phyloP scores from a whole-genome alignment of 495 filamentous ascomycete genomes.

The Aspergillus avenaceus region DNA sequence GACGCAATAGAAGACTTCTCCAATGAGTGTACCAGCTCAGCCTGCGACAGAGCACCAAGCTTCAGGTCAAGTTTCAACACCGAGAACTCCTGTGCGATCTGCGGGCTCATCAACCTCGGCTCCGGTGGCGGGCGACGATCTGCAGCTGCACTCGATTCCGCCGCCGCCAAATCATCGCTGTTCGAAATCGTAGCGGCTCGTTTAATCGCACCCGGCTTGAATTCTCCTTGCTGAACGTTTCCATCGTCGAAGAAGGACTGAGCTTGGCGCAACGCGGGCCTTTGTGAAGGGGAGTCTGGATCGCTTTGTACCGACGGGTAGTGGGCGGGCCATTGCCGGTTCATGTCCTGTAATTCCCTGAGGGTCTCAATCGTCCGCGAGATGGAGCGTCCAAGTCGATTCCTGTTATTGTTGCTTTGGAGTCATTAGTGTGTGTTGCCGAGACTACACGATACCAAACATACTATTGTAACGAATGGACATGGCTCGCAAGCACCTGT shows the following conservation, averaged over 20 bases:
- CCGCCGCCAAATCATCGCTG: conserved; percentile 53
- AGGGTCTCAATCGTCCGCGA: conserved; percentile 76
- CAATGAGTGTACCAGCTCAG: conserved; percentile 92
- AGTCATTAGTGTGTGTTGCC: conserved; percentile 18
- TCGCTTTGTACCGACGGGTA: conserved; percentile 81
- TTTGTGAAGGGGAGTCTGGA: conserved; percentile 39
- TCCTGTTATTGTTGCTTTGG: conserved; percentile 85
- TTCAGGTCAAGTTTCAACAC: conserved; percentile 93
- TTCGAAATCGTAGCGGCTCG: conserved; percentile 70
- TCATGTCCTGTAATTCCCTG: conserved; percentile 79
- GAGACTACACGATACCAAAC: conserved; percentile 19
- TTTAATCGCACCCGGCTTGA: conserved; percentile 50
- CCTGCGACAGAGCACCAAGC: conserved; percentile 76
- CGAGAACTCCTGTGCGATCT: conserved; percentile 94
- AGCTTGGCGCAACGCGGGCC: conserved; percentile 49
- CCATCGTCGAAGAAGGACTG: conserved; percentile 37
- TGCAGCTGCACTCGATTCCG: conserved; percentile 69
- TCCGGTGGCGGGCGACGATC: conserved; percentile 54
- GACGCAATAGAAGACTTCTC: conserved; percentile 88
- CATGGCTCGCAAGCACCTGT: conserved; percentile 61
- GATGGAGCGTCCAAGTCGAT: conserved; percentile 78
- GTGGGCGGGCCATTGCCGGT: conserved; percentile 86
- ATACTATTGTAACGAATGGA: conserved; percentile 67
- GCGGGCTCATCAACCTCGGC: conserved; percentile 78
- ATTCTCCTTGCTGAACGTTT: conserved; percentile 29